Evolutionary conservation across 2,329 filamentous ascomycete genomes (phyloP), one percentile per base, ranked within the genome.

Genomic region (Spiromastix sp.): DNA sequence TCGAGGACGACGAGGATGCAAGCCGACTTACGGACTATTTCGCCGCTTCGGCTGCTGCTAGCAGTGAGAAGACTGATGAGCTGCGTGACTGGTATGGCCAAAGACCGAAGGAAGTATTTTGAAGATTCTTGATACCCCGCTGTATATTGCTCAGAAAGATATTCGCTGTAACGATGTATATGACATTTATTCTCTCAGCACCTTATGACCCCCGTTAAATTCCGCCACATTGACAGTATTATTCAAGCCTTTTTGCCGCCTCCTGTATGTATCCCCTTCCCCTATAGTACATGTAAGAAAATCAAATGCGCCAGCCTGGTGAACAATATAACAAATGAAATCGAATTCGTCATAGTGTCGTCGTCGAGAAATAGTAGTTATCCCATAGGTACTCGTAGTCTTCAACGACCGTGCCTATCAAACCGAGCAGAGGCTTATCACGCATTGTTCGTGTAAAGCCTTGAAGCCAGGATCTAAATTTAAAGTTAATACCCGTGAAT

Each of bases 361-460:
- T 70, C 1, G 75, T 80, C 12, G 75, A 70, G 60, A 96, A 98
- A 61, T 96, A 93, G 60, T 95, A 96, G 50, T 93, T 87, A 61
- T 95, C 86, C 91, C 91, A 98, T 20, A 98, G 68, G 57, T 93
- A 96, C 60, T 94, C 85, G 56, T 98, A 98, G 57, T 98, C 91
- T 55, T 95, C 86, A 43, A 96, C 61, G 30, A 98, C 81, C 38
- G 83, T 85, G 6, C 79, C 82, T 16, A 94, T 69, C 54, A 98
- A 74, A 45, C 82, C 78, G 30, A 93, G 74, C 59, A 94, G 69
- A 34, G 82, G 78, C 52, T 79, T 81, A 46, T 77, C 67, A 52
- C 69, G 79, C 45, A 94, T 71, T 50, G 78, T 81, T 19, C 68
- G 67, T 5, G 89, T 79, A 10, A 89, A 60, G 4, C 76, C 74